These are phyloP conservation scores for Saraca asoca DNA, from an alignment of 331 rosid species.

Conservation along the genomic window DNA sequence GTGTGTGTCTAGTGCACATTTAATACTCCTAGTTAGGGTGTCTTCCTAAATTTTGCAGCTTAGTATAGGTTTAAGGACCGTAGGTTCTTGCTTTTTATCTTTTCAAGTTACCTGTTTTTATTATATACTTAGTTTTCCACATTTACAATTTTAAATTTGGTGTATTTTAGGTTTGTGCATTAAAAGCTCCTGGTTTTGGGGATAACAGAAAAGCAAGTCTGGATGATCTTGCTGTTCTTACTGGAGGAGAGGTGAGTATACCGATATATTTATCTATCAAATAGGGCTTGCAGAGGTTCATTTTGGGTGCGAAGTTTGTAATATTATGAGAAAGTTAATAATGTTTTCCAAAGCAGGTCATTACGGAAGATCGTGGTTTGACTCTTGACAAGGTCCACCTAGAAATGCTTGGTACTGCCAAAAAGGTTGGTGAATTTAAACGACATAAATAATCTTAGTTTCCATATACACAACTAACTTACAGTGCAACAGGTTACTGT, in stretches of 20 bases:
- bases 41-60: slow-evolving; percentile 4
- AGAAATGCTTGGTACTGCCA: slow-evolving; percentile 86
- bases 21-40: not conserved
- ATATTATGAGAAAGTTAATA: slow-evolving; percentile 11
- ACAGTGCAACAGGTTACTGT: slow-evolving; percentile 63
- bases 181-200: slow-evolving; percentile 98
- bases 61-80: slow-evolving; percentile 11
- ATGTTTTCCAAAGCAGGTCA: slow-evolving; percentile 58
- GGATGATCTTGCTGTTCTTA: slow-evolving; percentile 83
- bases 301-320: slow-evolving; percentile 21
- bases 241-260: slow-evolving; percentile 86
- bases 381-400: slow-evolving; percentile 75
- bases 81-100: slow-evolving; percentile 8
- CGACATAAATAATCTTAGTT: slow-evolving; percentile 17
- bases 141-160: slow-evolving; percentile 30
- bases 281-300: too few relatives aligned
- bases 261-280: too few relatives aligned
- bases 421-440: slow-evolving; percentile 57
- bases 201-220: slow-evolving; percentile 82
- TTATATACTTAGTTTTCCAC: slow-evolving; percentile 25
- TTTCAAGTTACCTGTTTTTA: slow-evolving; percentile 10
- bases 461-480: slow-evolving; percentile 30
- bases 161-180: slow-evolving; percentile 81
- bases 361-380: slow-evolving; percentile 75
- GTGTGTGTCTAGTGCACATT: slow-evolving; percentile 24